phyloP scores from a whole-genome alignment of 2,329 filamentous ascomycete genomes.

The Aureobasidium sp. region DNA sequence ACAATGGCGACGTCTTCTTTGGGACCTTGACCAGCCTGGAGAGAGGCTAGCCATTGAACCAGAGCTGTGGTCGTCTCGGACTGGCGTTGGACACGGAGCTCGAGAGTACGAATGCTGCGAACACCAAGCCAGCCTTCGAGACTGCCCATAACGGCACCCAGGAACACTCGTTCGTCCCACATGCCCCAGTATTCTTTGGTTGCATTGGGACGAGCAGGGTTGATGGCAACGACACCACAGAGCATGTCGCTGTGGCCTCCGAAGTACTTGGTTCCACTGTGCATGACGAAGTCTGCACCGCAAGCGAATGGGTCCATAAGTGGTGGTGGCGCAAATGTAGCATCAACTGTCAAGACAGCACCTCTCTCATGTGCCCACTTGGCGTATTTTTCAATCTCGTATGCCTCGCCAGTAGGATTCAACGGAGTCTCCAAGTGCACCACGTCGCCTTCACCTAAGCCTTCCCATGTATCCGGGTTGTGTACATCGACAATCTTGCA shows the following conservation, averaged over 20 bases:
- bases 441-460: slow-evolving; percentile 70
- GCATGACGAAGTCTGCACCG: slow-evolving; percentile 84
- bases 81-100: slow-evolving; percentile 73
- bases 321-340: slow-evolving; percentile 87
- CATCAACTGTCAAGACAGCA: slow-evolving; percentile 75
- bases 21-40: slow-evolving; percentile 36
- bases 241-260: slow-evolving; percentile 93
- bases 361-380: slow-evolving; percentile 63
- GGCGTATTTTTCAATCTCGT: slow-evolving; percentile 64
- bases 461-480: slow-evolving; percentile 38
- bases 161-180: slow-evolving; percentile 60
- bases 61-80: slow-evolving; percentile 61
- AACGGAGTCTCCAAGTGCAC: slow-evolving; percentile 90
- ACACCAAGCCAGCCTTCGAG: slow-evolving; percentile 90
- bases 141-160: slow-evolving; percentile 81
- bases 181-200: slow-evolving; percentile 45
- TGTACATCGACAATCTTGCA: slow-evolving; percentile 63
- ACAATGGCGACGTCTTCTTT: slow-evolving; percentile 41
- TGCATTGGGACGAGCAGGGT: slow-evolving; percentile 46
- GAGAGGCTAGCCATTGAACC: slow-evolving; percentile 61
- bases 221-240: slow-evolving; percentile 71
- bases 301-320: slow-evolving; percentile 76
- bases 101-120: slow-evolving; percentile 75
- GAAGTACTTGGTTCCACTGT: slow-evolving; percentile 92
- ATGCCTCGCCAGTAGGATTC: slow-evolving; percentile 81